Evolutionary conservation across 2,329 filamentous ascomycete genomes (phyloP).

Genomic region (Emmonsiellopsis sp.): DNA sequence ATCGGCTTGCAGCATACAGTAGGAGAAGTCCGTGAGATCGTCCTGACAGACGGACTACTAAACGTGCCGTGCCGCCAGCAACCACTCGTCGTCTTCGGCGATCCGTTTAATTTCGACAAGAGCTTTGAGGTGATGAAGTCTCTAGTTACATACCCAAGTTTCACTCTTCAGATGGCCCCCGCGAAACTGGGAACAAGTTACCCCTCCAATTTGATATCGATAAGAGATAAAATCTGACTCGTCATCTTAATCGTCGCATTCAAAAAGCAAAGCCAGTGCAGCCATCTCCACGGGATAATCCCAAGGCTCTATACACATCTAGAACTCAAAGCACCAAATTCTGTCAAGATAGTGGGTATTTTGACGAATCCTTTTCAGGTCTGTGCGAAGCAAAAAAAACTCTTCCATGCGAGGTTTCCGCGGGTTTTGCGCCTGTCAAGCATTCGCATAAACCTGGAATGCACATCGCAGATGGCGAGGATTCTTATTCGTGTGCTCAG

Average conservation of each 20-base stretch:
- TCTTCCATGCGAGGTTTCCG: neutral
- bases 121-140: neutral
- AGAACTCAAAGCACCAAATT: too few species aligned
- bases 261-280: neutral
- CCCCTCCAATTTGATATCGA: neutral
- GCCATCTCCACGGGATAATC: too few species aligned
- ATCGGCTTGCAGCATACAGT: neutral
- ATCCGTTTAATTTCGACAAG: neutral
- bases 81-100: neutral
- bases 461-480: neutral
- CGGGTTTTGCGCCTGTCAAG: neutral
- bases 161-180: neutral
- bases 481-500: neutral
- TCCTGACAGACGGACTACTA: neutral
- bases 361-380: neutral
- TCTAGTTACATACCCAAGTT: neutral
- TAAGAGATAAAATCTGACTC: neutral
- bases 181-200: neutral
- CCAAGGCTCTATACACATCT: neutral
- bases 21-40: neutral
- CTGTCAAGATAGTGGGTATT: neutral
- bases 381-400: neutral
- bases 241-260: neutral
- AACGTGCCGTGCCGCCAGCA: constrained; percentile 1
- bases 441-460: neutral